Evolutionary conservation across 495 filamentous ascomycete species (phyloP), one percentile per base, ranked within the genome.

Genomic region (Xylaria palmicola): DNA sequence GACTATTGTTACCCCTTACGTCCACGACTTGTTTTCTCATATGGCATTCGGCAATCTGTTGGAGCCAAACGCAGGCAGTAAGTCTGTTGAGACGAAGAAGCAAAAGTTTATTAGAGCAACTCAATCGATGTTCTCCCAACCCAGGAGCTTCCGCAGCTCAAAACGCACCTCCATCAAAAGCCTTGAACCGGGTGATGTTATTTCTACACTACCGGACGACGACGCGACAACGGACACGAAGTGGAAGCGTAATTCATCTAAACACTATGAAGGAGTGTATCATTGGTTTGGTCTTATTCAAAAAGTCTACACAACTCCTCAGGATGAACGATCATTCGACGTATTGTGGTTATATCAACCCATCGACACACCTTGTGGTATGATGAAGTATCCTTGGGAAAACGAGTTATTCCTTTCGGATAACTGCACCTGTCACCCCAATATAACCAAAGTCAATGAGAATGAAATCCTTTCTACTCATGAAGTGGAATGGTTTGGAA

Each of bases 391-490:
- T 65, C 88, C 87, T 2, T 85, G 80, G 65, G 58, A 71, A 0
- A 87, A 90, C 59, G 90, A 93, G 68, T 71, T 92, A 0, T 93
- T 93, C 67, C 73, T 93, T 8, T 90, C 87, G 0, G 84, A 91
- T 64, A 85, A 92, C 59, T 93, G 90, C 70, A 87, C 86, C 13
- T 92, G 90, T 60, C 71, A 72, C 13, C 77, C 75, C 13, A 19
- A 30, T 27, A 73, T 44, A 40, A 54, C 53, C 6, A 70, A 77
- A 30, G 75, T 88, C n/a, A 62, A 78, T 6, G 73, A 73, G 15
- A 64, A 75, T 1, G 80, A 88, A 34, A 73, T 91, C 7, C 52
- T 85, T 12, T 74, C 71, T 7, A 79, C 78, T n/a, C 76, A 85
- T 37, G 53, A 69, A 17, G 79, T 90, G 1, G 77, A 79, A 26